Conservation (phyloP, 306 rosid species). For the Lathyrus oleraceus region DNA sequence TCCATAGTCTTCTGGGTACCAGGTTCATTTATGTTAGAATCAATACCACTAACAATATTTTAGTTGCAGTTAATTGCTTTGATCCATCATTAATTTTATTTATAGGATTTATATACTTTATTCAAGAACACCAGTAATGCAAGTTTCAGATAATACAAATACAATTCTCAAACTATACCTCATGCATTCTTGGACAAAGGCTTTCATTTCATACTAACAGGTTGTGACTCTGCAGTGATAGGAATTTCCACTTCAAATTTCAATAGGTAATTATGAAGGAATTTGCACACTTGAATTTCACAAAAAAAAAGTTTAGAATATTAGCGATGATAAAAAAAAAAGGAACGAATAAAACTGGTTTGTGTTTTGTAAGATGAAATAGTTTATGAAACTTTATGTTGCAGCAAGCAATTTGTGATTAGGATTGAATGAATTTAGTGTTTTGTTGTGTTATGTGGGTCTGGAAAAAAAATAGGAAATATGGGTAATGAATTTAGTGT, state of each 20-base stretch:
- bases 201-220: background rate
- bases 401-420: too few species aligned
- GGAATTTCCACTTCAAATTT: background rate
- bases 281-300: too few species aligned
- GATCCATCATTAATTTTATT: slow-evolving; percentile 16
- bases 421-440: too few species aligned
- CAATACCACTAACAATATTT: background rate
- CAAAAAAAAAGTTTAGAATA: too few species aligned
- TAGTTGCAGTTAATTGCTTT: background rate
- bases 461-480: too few species aligned
- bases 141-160: background rate
- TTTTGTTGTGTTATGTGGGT: too few species aligned
- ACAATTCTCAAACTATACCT: background rate
- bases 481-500: too few species aligned
- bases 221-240: background rate
- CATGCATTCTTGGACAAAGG: background rate
- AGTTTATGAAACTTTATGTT: too few species aligned
- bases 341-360: too few species aligned
- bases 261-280: background rate
- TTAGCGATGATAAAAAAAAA: too few species aligned
- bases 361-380: too few species aligned
- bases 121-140: background rate
- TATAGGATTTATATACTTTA: background rate
- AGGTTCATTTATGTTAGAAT: slow-evolving; percentile 45
- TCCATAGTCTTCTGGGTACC: slow-evolving; percentile 64